Evolutionary conservation across 129 eudicot species (phyloP), one percentile per base, ranked within the genome.

Genomic region (Scalesia atractyloides): DNA sequence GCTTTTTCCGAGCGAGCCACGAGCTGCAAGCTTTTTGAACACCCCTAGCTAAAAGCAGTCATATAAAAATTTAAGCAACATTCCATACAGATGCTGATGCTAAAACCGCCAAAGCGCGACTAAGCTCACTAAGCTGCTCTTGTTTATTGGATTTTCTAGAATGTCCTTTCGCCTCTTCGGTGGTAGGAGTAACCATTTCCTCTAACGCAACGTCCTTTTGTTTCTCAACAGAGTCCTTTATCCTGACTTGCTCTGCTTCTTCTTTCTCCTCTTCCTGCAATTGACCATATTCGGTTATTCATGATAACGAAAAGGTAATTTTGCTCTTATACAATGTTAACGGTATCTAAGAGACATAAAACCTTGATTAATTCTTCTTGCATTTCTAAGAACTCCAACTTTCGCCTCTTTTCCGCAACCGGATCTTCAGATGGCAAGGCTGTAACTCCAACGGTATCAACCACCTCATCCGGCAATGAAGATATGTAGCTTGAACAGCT

Each of bases 341-440:
- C 1, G 43, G 43, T 30, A 26, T 60, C 44, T 26, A 30, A 26
- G 7, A 26, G 10, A 59, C 17, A 24, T 24, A 52, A 33, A 80
- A 95, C 99, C 99, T 95, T 90, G 82, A 95, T 95, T 75, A 95
- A 80, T 75, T 90, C 94, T 70, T 95, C 99, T 78, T 95, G 96
- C 99, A 90, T 91, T 78, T 90, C 97, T 30, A 95, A 86, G 89
- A 82, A 95, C 77, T 95, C 99, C 70, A 95, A 81, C 76, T 91
- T 95, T 58, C 99, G 88, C 77, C 84, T 85, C 81, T 91, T 91
- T 78, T 95, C 99, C 1, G 97, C 77, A 70, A 91, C 86, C 73
- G 95, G 76, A 88, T 95, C 99, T 81, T 91, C 97, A 37, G 99
- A 91, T 18, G 95, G 88, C 79, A 95, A 84, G 48, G 96, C 52